Evolutionary conservation across 2,329 filamentous ascomycete genomes (phyloP).

Genomic region (Talaromyces sp.): DNA sequence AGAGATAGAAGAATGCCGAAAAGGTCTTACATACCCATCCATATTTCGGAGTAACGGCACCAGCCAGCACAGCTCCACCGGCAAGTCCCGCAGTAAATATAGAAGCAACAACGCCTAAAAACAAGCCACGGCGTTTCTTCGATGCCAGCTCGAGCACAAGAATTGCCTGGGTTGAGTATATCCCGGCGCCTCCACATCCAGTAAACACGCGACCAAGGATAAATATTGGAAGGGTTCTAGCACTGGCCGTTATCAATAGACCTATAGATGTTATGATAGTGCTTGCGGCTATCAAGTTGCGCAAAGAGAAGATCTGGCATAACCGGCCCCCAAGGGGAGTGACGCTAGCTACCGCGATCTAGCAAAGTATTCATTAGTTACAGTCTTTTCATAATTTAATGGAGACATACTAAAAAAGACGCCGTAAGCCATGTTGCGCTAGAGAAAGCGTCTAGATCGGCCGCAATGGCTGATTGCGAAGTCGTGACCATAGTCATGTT

Average conservation of each 20-base stretch:
- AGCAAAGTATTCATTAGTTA: conserved; percentile 14
- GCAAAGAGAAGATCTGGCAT: conserved; percentile 66
- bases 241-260: conserved; percentile 57
- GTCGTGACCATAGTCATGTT: conserved; percentile 81
- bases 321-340: conserved; percentile 67
- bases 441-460: conserved; percentile 67
- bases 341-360: conserved; percentile 53
- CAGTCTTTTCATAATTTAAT: conserved; percentile 13
- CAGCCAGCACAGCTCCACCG: conserved; percentile 44
- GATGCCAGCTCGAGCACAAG: conserved; percentile 68
- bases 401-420: conserved; percentile 55
- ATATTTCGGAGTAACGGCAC: conserved; percentile 54
- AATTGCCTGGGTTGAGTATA: conserved; percentile 64
- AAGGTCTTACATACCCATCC: conserved; percentile 58
- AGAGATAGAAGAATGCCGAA: neutral
- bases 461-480: conserved; percentile 69
- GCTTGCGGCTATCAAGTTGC: conserved; percentile 40
- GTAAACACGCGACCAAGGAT: conserved; percentile 62
- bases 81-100: conserved; percentile 67
- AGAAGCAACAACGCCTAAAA: conserved; percentile 67
- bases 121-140: conserved; percentile 62
- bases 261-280: conserved; percentile 51
- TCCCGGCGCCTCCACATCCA: conserved; percentile 64
- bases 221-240: conserved; percentile 56
- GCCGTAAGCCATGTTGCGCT: conserved; percentile 76